Evolutionary conservation across 2,329 filamentous ascomycete genomes (phyloP).

Genomic region (Trichoderma koningiopsis): DNA sequence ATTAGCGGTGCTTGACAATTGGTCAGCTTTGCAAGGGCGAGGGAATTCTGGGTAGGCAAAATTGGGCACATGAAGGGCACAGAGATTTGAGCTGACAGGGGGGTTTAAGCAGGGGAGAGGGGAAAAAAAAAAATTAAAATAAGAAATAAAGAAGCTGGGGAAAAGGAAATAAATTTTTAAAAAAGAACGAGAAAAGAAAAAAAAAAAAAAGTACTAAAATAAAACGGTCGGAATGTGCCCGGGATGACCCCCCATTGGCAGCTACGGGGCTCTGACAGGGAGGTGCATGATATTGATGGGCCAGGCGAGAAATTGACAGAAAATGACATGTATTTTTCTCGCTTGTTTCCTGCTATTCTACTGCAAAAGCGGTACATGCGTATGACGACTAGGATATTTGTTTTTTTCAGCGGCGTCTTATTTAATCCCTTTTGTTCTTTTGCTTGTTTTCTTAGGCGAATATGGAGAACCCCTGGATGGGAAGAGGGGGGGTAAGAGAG

Average conservation of each 20-base stretch:
- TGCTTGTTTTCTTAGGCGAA: background rate
- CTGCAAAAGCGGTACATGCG: background rate
- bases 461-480: background rate
- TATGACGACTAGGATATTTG: background rate
- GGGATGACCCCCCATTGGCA: background rate
- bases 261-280: background rate
- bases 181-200: background rate
- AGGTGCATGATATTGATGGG: constrained; percentile 13
- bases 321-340: constrained; percentile 2
- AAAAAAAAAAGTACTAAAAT: background rate
- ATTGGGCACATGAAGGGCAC: background rate
- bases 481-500: background rate
- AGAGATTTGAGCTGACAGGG: background rate
- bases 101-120: background rate
- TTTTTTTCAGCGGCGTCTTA: background rate
- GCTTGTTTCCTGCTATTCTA: background rate
- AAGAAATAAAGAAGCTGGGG: too few relatives aligned
- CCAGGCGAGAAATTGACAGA: constrained; percentile 16
- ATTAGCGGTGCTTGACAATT: background rate
- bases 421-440: background rate
- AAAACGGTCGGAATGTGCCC: background rate
- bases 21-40: background rate
- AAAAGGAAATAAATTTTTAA: too few relatives aligned
- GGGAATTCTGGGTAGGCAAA: too few relatives aligned
- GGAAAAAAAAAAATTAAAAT: background rate